Conservation (phyloP, 1,284 basidiomycete genomes). For the Erythrobasidium hasegawianum region DNA sequence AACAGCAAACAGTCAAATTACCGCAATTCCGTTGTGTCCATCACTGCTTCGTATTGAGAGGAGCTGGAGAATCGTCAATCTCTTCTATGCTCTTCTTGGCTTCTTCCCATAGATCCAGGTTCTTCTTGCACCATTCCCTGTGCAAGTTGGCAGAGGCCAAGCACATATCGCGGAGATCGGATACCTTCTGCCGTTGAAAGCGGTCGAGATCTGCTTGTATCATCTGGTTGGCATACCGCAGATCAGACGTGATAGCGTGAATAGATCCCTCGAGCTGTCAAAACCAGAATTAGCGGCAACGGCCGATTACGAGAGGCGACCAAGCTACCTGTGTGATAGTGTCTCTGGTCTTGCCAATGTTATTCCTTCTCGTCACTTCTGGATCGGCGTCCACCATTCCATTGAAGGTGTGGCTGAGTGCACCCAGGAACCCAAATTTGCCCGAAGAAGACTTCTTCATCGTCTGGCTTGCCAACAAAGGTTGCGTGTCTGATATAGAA, state of each 20-base stretch:
- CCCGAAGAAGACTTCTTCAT: not conserved
- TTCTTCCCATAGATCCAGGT: slow-evolving; percentile 93
- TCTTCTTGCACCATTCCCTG: slow-evolving; percentile 87
- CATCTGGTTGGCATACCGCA: slow-evolving; percentile 91
- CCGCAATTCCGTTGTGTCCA: too few relatives aligned
- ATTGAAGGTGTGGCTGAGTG: slow-evolving; percentile 88
- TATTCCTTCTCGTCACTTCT: slow-evolving; percentile 85
- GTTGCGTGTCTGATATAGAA: not conserved
- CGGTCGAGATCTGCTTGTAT: slow-evolving; percentile 97
- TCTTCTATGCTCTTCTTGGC: slow-evolving; percentile 84
- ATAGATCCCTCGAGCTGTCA: slow-evolving; percentile 81
- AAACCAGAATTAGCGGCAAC: not conserved
- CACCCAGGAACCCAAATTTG: slow-evolving; percentile 76
- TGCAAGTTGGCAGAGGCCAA: slow-evolving; percentile 85
- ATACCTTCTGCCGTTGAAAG: slow-evolving; percentile 97
- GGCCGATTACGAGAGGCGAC: slow-evolving; percentile 57
- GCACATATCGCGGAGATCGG: slow-evolving; percentile 86
- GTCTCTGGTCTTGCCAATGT: slow-evolving; percentile 90
- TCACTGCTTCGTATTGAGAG: not conserved
- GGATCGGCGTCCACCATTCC: slow-evolving; percentile 99
- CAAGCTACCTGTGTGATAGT: slow-evolving; percentile 67
- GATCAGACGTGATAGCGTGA: slow-evolving; percentile 80
- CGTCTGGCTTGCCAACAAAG: not conserved
- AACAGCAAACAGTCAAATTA: too few relatives aligned
- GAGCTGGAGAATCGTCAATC: slow-evolving; percentile 57